phyloP scores from a whole-genome alignment of 345 rosid genomes.

The Turnera subulata region DNA sequence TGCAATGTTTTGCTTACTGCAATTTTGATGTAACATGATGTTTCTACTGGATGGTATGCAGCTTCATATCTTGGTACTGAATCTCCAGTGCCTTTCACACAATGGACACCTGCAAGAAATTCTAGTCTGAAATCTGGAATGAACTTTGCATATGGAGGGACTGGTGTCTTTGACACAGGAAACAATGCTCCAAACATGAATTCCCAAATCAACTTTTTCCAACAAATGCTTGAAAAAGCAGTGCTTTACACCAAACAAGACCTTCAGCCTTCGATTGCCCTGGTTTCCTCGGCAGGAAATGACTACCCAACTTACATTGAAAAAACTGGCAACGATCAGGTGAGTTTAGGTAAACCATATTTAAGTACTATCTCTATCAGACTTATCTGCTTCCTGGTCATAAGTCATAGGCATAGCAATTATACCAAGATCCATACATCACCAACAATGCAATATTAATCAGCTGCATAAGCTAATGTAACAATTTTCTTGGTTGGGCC shows the following conservation, averaged over 20 bases:
- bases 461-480: too few relatives aligned
- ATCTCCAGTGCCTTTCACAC: slow-evolving; percentile 65
- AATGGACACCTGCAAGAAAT: slow-evolving; percentile 28
- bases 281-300: slow-evolving; percentile 16
- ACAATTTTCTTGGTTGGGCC: too few relatives aligned
- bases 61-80: slow-evolving; percentile 53
- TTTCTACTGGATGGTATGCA: slow-evolving; percentile 22
- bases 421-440: too few relatives aligned
- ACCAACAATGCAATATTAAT: too few relatives aligned
- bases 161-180: slow-evolving; percentile 64
- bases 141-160: slow-evolving; percentile 83
- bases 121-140: slow-evolving; percentile 41
- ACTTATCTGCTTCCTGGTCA: too few relatives aligned
- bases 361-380: too few relatives aligned
- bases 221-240: slow-evolving; percentile 15
- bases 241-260: slow-evolving; percentile 9
- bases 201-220: slow-evolving; percentile 55
- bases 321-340: slow-evolving; percentile 4
- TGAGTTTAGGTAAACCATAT: slow-evolving; percentile 10
- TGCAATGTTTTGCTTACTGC: too few relatives aligned
- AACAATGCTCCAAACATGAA: slow-evolving; percentile 59
- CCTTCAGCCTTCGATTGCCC: slow-evolving; percentile 9
- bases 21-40: background rate
- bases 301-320: slow-evolving; percentile 12
- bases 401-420: too few relatives aligned